Conservation (phyloP, 352 stramenopile genomes). For the Pythium plurisporium region DNA sequence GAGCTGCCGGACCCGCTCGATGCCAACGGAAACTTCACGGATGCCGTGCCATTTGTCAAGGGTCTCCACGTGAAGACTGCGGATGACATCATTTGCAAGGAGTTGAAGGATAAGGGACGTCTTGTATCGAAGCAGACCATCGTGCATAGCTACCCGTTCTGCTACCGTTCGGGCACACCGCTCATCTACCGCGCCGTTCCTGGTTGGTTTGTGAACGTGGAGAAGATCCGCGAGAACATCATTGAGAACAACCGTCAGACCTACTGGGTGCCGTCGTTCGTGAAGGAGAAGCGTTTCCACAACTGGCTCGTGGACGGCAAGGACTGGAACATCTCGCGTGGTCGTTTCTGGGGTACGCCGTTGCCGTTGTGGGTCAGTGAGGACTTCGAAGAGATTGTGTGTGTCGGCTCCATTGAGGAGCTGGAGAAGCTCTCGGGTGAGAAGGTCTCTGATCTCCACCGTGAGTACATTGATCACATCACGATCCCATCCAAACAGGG, state of each 20-base stretch:
- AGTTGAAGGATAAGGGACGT: slow-evolving; percentile 93
- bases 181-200: slow-evolving; percentile 99
- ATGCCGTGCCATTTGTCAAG: slow-evolving; percentile 89
- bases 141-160: slow-evolving; percentile 99
- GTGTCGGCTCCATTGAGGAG: slow-evolving; percentile 95
- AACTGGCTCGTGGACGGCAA: slow-evolving; percentile 98
- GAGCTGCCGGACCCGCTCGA: slow-evolving; percentile 96
- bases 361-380: slow-evolving; percentile 98
- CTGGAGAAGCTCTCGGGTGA: slow-evolving; percentile 94
- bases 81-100: slow-evolving; percentile 94
- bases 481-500: slow-evolving; percentile 95
- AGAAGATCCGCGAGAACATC: slow-evolving; percentile 95
- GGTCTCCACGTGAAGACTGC: slow-evolving; percentile 98
- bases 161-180: slow-evolving; percentile 99
- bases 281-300: slow-evolving; percentile 99
- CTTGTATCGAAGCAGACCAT: slow-evolving; percentile 97
- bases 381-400: slow-evolving; percentile 97
- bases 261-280: slow-evolving; percentile 83
- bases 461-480: slow-evolving; percentile 98
- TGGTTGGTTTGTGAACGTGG: slow-evolving; percentile 99
- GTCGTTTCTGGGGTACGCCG: slow-evolving; percentile 99
- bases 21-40: slow-evolving; percentile 95
- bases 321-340: slow-evolving; percentile 98
- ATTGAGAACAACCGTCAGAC: slow-evolving; percentile 88
- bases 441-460: slow-evolving; percentile 94